Evolutionary conservation across 2,329 filamentous ascomycete species (phyloP).

Genomic region (Colletotrichum gloeosporioides): DNA sequence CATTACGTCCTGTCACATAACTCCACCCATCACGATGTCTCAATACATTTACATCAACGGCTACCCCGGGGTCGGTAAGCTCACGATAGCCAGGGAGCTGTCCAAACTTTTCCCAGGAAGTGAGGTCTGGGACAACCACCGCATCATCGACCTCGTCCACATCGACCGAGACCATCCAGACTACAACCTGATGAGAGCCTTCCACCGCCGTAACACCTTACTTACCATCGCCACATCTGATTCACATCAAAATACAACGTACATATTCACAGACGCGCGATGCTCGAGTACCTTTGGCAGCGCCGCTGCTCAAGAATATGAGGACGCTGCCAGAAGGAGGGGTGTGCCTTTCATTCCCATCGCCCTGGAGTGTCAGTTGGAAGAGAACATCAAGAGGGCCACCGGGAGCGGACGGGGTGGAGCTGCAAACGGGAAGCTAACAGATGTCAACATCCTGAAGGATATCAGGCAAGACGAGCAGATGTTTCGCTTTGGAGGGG

Average conservation of each 20-base stretch:
- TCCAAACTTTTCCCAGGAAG: constrained; percentile 28
- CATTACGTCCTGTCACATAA: not conserved
- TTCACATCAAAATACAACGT: constrained; percentile 8
- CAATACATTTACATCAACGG: constrained; percentile 35
- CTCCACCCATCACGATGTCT: not conserved
- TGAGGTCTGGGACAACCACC: constrained; percentile 34
- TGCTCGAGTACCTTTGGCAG: not conserved
- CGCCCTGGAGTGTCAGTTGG: constrained; percentile 28
- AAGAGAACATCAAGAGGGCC: constrained; percentile 30
- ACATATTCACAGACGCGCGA: constrained; percentile 31
- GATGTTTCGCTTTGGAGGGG: constrained; percentile 27
- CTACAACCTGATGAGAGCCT: constrained; percentile 26
- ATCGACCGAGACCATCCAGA: constrained; percentile 24
- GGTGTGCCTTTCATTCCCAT: constrained; percentile 30
- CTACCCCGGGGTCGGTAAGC: constrained; percentile 35
- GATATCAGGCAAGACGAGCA: constrained; percentile 24
- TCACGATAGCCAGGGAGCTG: constrained; percentile 33
- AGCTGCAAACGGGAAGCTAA: constrained; percentile 25
- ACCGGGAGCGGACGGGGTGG: constrained; percentile 1
- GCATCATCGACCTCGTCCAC: constrained; percentile 31
- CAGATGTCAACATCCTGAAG: constrained; percentile 22
- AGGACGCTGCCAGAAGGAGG: constrained; percentile 24
- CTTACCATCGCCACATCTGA: constrained; percentile 9
- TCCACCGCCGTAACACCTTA: not conserved
- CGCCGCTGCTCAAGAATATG: constrained; percentile 24